Conservation (phyloP, 805 yeast species). For the Candida krabiensis region DNA sequence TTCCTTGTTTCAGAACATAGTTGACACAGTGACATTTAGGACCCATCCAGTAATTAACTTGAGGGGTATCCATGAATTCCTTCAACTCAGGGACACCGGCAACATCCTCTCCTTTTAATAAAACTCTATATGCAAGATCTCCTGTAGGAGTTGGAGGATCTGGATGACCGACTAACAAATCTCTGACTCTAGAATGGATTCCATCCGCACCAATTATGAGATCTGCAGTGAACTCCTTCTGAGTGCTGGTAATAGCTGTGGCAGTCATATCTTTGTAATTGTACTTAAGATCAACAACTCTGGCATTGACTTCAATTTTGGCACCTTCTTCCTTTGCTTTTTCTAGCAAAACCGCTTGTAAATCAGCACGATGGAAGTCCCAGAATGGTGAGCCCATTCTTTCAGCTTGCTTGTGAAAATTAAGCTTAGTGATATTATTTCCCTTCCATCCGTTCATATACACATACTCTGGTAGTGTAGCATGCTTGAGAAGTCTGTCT, state of each 20-base stretch:
- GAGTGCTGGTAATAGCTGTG: conserved; percentile 16
- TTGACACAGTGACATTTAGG: conserved; percentile 31
- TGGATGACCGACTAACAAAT: conserved; percentile 20
- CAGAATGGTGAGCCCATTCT: conserved; percentile 24
- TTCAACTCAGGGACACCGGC: conserved; percentile 23
- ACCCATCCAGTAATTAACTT: conserved; percentile 35
- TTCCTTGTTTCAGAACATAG: conserved; percentile 31
- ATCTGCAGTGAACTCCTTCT: conserved; percentile 17
- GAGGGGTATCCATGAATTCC: conserved; percentile 21
- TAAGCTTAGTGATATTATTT: conserved; percentile 17
- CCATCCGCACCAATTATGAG: conserved; percentile 33
- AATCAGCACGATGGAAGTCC: conserved; percentile 32
- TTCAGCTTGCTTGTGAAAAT: conserved; percentile 22
- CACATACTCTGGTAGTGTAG: conserved; percentile 21
- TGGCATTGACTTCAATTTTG: conserved; percentile 14
- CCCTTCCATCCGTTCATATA: conserved; percentile 24
- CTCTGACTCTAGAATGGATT: conserved; percentile 24
- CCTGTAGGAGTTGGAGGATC: conserved; percentile 32
- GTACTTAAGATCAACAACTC: conserved; percentile 21
- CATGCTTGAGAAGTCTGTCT: conserved; percentile 8
- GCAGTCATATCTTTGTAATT: conserved; percentile 16
- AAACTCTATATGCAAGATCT: conserved; percentile 31
- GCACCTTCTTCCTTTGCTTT: conserved; percentile 25
- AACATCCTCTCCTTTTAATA: conserved; percentile 18
- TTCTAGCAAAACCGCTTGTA: conserved; percentile 26